Conservation (phyloP, 192 early-diverging fungal genomes). For the Rhizoclosmatium globosum region DNA sequence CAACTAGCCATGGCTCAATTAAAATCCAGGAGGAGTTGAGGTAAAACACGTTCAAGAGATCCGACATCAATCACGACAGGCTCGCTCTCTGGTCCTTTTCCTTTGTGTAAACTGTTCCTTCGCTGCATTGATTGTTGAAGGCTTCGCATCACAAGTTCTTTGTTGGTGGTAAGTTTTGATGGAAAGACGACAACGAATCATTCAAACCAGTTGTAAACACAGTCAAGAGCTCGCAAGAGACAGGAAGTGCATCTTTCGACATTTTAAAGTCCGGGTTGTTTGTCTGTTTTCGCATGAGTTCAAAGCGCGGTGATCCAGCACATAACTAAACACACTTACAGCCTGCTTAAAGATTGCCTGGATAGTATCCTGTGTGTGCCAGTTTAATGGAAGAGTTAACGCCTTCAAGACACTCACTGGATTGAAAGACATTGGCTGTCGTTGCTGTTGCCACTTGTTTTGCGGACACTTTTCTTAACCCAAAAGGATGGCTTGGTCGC, state of each 20-base stretch:
- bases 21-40: slow-evolving; percentile 28
- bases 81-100: not conserved
- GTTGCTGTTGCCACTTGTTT: not conserved
- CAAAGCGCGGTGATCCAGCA: not conserved
- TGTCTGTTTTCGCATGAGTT: not conserved
- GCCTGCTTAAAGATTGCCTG: slow-evolving; percentile 19
- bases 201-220: slow-evolving; percentile 26
- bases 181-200: not conserved
- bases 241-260: slow-evolving; percentile 11
- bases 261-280: slow-evolving; percentile 32
- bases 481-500: not conserved
- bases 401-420: not conserved
- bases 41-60: slow-evolving; percentile 9
- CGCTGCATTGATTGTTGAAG: slow-evolving; percentile 16
- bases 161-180: not conserved
- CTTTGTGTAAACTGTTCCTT: not conserved
- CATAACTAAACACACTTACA: not conserved
- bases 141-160: slow-evolving; percentile 29
- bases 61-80: slow-evolving; percentile 15
- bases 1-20: not conserved
- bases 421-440: not conserved
- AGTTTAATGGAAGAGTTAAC: not conserved
- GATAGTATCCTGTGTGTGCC: slow-evolving; percentile 11
- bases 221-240: slow-evolving; percentile 24
- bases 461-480: not conserved